Conservation (phyloP, 768 basidiomycete genomes). For the Tricholoma sp. region DNA sequence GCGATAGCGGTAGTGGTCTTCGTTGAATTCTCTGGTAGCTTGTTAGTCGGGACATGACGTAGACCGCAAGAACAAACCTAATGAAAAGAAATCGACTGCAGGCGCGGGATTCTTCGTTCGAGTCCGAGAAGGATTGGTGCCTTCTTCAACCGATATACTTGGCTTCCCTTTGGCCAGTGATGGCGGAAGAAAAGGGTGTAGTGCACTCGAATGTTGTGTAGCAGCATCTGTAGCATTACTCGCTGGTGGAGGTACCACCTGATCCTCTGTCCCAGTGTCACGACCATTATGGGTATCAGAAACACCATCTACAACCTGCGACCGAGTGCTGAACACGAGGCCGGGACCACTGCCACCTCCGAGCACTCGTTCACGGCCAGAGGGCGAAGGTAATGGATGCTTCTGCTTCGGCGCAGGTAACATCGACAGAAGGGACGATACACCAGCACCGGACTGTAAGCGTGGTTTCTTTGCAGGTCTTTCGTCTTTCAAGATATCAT, state of each 20-base stretch:
- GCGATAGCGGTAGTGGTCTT: slow-evolving; percentile 9
- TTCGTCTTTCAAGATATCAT: slow-evolving; percentile 32
- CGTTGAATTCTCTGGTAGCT: slow-evolving; percentile 15
- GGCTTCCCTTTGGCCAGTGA: slow-evolving; percentile 55
- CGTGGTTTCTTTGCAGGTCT: slow-evolving; percentile 58
- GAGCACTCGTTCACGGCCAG: slow-evolving; percentile 43
- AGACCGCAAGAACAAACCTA: slow-evolving; percentile 35
- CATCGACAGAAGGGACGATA: slow-evolving; percentile 65
- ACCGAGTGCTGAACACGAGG: slow-evolving; percentile 48
- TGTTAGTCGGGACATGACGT: background rate
- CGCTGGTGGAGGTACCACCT: slow-evolving; percentile 3
- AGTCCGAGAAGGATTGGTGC: slow-evolving; percentile 7
- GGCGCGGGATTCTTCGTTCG: slow-evolving; percentile 24
- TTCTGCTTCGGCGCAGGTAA: slow-evolving; percentile 69
- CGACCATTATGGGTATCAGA: slow-evolving; percentile 13
- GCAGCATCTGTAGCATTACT: background rate
- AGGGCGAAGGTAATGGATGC: slow-evolving; percentile 26
- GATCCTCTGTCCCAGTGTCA: slow-evolving; percentile 15
- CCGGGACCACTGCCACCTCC: slow-evolving; percentile 61
- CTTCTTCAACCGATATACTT: slow-evolving; percentile 52
- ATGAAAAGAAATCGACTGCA: slow-evolving; percentile 62
- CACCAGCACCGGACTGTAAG: slow-evolving; percentile 49
- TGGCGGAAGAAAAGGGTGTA: slow-evolving; percentile 52
- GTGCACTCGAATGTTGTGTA: slow-evolving; percentile 15
- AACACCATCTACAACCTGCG: background rate